Percentiles rank a stretch among this genome's conserved stretches.
Evolutionary conservation across 2,329 filamentous ascomycete species (phyloP).

Genomic region (Davidsoniella virescens): DNA sequence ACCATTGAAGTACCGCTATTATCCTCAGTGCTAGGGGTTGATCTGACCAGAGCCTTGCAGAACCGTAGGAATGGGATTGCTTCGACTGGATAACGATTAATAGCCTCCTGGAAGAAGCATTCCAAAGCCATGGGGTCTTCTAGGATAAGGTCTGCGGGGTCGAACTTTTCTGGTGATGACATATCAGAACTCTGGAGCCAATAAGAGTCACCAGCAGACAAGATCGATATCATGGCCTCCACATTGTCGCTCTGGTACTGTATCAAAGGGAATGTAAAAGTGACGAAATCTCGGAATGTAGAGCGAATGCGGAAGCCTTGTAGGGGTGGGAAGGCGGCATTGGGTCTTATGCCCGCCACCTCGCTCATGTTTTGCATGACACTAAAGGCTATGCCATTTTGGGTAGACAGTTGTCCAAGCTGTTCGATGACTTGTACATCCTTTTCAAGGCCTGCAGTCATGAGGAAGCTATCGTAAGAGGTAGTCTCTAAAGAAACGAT

Average conservation of each 20-base stretch:
- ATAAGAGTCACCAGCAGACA: conserved; percentile 27
- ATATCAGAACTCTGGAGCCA: conserved; percentile 3
- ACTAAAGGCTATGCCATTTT: conserved; percentile 36
- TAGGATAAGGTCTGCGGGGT: conserved; percentile 28
- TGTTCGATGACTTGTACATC: conserved; percentile 35
- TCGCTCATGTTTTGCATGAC: conserved; percentile 35
- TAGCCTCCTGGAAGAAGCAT: conserved; percentile 12
- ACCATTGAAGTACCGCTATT: conserved; percentile 23
- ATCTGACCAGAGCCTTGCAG: conserved; percentile 20
- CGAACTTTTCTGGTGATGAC: conserved; percentile 14
- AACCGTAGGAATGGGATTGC: conserved; percentile 20
- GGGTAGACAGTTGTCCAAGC: conserved; percentile 32
- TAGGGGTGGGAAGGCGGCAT: conserved; percentile 33
- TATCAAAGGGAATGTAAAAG: conserved; percentile 47
- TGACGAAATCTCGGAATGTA: conserved; percentile 53
- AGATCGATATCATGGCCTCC: conserved; percentile 45
- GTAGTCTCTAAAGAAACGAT: conserved; percentile 46
- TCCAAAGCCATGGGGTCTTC: conserved; percentile 37
- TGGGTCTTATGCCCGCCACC: conserved; percentile 28
- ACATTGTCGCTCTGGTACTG: conserved; percentile 61
- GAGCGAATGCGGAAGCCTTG: conserved; percentile 47
- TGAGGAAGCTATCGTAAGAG: conserved; percentile 41
- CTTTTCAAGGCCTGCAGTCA: conserved; percentile 31
- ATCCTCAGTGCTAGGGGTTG: conserved; percentile 1
- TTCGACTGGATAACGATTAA: conserved; percentile 25